Conservation (phyloP, 148 eudicot genomes). For the Gaultheria prostrata region DNA sequence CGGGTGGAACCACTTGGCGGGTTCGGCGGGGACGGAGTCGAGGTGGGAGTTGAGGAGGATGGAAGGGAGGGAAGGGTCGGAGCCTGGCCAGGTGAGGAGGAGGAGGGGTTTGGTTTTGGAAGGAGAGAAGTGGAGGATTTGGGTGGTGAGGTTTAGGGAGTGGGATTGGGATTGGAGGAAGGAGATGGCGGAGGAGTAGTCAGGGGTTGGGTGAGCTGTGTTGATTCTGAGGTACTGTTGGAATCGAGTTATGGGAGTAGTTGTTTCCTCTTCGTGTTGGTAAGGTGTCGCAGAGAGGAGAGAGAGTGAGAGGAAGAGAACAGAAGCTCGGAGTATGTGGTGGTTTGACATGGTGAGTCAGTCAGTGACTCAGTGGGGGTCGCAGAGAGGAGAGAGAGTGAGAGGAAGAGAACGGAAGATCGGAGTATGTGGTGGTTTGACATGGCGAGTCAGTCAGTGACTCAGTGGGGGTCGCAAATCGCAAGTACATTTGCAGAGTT, state of each 20-base stretch:
- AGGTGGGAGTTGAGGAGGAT: conserved; percentile 88
- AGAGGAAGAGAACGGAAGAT: too few species aligned
- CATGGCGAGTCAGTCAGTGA: too few species aligned
- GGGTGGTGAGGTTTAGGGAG: conserved; percentile 52
- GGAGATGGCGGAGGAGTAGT: conserved; percentile 59
- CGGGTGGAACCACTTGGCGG: conserved; percentile 58
- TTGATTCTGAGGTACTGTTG: conserved; percentile 69
- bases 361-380: background rate
- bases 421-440: too few species aligned
- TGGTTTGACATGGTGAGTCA: background rate
- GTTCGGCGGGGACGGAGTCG: conserved; percentile 91
- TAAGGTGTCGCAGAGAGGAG: conserved; percentile 16
- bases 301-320: background rate
- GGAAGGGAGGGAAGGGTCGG: conserved; percentile 67
- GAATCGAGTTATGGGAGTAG: conserved; percentile 50
- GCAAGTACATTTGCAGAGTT: too few species aligned
- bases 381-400: too few species aligned
- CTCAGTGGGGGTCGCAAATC: too few species aligned
- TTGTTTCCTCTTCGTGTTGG: background rate
- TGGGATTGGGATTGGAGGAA: conserved; percentile 50
- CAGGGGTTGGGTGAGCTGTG: conserved; percentile 84
- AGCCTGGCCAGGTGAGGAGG: conserved; percentile 71
- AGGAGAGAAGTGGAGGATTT: conserved; percentile 36
- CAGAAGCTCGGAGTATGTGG: background rate
- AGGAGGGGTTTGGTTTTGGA: conserved; percentile 59